Evolutionary conservation across 805 yeast genomes (phyloP).

Genomic region (Barnettozyma vustinii): DNA sequence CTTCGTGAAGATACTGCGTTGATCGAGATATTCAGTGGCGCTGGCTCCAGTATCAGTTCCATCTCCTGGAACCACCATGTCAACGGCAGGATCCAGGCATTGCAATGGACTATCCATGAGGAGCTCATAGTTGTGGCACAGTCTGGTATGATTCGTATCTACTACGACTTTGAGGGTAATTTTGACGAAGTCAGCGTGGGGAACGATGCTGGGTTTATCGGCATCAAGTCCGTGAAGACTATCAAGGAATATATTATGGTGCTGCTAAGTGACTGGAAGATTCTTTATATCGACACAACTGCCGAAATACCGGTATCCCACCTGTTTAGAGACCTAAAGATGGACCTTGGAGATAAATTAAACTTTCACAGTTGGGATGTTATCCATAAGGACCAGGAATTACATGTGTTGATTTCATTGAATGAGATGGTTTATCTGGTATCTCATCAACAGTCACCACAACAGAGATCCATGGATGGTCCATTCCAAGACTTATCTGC

Average conservation of each 20-base stretch:
- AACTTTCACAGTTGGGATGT: conserved; percentile 21
- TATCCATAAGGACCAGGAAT: conserved; percentile 11
- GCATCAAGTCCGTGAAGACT: conserved; percentile 33
- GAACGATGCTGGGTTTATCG: conserved; percentile 27
- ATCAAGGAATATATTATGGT: conserved; percentile 41
- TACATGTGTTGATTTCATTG: conserved; percentile 14
- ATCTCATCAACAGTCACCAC: conserved; percentile 6
- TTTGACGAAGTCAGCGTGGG: conserved; percentile 45
- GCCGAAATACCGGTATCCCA: conserved; percentile 26
- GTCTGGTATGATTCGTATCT: conserved; percentile 49
- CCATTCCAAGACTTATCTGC: conserved; percentile 38
- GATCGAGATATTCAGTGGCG: conserved; percentile 30
- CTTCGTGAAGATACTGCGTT: conserved; percentile 3
- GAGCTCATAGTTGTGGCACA: conserved; percentile 50
- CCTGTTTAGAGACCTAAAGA: conserved; percentile 17
- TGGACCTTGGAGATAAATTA: conserved; percentile 5
- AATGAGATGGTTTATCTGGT: conserved; percentile 9
- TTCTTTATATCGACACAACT: conserved; percentile 35
- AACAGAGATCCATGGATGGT: conserved; percentile 38
- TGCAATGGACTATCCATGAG: conserved; percentile 50
- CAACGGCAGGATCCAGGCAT: conserved; percentile 46
- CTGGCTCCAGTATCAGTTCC: conserved; percentile 26
- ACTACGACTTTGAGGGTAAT: conserved; percentile 61
- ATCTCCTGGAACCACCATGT: conserved; percentile 41
- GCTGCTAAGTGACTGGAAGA: conserved; percentile 34